Evolutionary conservation across 306 rosid species (phyloP).

Genomic region (Herpetospermum pedunculosum): DNA sequence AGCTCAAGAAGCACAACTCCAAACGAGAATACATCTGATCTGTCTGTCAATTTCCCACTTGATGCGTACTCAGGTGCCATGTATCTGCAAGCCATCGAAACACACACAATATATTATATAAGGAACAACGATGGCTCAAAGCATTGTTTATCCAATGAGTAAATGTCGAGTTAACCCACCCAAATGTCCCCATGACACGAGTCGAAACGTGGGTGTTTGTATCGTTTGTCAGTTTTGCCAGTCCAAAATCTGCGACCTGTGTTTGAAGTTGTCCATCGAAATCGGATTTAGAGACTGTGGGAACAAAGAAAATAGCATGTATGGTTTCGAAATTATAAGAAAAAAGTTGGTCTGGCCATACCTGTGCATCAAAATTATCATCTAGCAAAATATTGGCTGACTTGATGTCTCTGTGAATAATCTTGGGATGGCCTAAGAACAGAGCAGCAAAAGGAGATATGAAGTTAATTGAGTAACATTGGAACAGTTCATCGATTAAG

Average conservation of each 20-base stretch:
- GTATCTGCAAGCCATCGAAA: conserved; percentile 34
- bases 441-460: conserved; percentile 8
- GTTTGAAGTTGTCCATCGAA: conserved; percentile 8
- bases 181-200: conserved; percentile 97
- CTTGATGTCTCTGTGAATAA: conserved; percentile 92
- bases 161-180: conserved; percentile 34
- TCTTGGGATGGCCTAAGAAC: conserved; percentile 72
- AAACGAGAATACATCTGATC: conserved; percentile 90
- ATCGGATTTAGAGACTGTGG: conserved; percentile 14
- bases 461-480: not conserved
- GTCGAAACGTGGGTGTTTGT: conserved; percentile 77
- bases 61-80: conserved; percentile 98
- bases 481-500: not conserved
- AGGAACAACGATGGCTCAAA: not conserved
- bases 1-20: conserved; percentile 94
- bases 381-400: conserved; percentile 86
- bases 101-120: not conserved
- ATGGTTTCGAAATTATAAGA: not conserved
- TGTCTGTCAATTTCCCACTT: conserved; percentile 88
- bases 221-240: conserved; percentile 70
- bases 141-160: not conserved
- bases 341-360: conserved; percentile 8
- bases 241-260: conserved; percentile 98
- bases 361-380: conserved; percentile 69
- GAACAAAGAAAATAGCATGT: not conserved